Percentiles rank a stretch among this genome's conserved stretches.
Conservation (phyloP, 805 yeast genomes). For the Ogataea pini region DNA sequence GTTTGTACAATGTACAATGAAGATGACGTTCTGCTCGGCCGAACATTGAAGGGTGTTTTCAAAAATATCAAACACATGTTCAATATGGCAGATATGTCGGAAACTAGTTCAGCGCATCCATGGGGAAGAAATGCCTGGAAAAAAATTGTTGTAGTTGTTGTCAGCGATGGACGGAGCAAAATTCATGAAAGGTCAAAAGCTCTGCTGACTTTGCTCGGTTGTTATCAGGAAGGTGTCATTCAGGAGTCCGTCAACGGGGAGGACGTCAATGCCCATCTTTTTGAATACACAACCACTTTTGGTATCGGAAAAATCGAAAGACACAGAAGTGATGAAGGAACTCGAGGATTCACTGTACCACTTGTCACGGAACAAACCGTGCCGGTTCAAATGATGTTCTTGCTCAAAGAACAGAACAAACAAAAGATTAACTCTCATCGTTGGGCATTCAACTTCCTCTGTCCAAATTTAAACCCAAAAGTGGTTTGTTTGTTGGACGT, state of each 20-base stretch:
- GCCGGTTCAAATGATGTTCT: conserved; percentile 86
- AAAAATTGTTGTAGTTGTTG: conserved; percentile 82
- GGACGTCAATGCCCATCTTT: conserved; percentile 81
- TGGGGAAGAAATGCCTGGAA: conserved; percentile 97
- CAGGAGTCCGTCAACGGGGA: conserved; percentile 83
- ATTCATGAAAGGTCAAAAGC: conserved; percentile 77
- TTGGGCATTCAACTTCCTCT: conserved; percentile 93
- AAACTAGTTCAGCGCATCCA: conserved; percentile 42
- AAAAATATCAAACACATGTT: conserved; percentile 79
- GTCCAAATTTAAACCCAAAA: conserved; percentile 76
- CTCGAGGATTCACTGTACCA: conserved; percentile 48
- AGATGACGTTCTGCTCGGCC: conserved; percentile 75
- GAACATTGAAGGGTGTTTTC: conserved; percentile 87
- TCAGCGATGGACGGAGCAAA: conserved; percentile 88
- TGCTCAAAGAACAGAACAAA: conserved; percentile 84
- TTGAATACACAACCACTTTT: conserved; percentile 89
- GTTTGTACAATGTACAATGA: conserved; percentile 94
- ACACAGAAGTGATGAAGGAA: conserved; percentile 55
- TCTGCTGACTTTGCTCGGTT: conserved; percentile 80
- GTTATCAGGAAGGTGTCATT: conserved; percentile 92
- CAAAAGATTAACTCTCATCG: conserved; percentile 93
- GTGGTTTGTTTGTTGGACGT: conserved; percentile 86
- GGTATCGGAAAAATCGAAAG: conserved; percentile 54
- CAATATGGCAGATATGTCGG: conserved; percentile 42
- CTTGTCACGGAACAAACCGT: conserved; percentile 60